Evolutionary conservation across 345 rosid genomes (phyloP).

Genomic region (Garcia nutans): DNA sequence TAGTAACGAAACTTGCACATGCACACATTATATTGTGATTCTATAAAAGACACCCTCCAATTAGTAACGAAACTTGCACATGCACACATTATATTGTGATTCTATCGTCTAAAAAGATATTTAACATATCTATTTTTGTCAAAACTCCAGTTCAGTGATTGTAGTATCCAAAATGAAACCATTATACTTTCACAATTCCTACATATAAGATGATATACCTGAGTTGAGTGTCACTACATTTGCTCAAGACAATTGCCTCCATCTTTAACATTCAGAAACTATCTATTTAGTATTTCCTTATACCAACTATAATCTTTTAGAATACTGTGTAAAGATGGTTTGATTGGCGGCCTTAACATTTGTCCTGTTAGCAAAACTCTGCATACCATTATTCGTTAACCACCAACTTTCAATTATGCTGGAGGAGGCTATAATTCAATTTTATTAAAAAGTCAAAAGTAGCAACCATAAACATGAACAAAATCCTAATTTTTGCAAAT

Average conservation of each 20-base stretch:
- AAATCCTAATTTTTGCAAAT: neutral
- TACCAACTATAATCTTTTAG: neutral
- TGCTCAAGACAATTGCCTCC: neutral
- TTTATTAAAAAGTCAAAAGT: neutral
- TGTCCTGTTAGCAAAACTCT: constrained; percentile 4
- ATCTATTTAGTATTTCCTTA: neutral
- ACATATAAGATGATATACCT: neutral
- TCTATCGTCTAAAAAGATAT: neutral
- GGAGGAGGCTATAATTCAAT: neutral
- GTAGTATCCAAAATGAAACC: neutral
- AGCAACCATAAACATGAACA: neutral
- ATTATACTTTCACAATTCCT: neutral
- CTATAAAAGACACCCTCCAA: too few relatives aligned
- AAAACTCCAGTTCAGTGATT: neutral
- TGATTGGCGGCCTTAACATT: neutral
- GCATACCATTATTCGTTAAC: neutral
- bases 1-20: too few relatives aligned
- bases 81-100: neutral
- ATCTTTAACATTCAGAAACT: neutral
- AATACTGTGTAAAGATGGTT: neutral
- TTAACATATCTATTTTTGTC: neutral
- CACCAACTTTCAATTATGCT: neutral
- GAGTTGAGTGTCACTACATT: neutral
- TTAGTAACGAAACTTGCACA: neutral
- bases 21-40: too few relatives aligned